Conservation (phyloP, 2,329 filamentous ascomycete species). For the Diplodia intermedia region DNA sequence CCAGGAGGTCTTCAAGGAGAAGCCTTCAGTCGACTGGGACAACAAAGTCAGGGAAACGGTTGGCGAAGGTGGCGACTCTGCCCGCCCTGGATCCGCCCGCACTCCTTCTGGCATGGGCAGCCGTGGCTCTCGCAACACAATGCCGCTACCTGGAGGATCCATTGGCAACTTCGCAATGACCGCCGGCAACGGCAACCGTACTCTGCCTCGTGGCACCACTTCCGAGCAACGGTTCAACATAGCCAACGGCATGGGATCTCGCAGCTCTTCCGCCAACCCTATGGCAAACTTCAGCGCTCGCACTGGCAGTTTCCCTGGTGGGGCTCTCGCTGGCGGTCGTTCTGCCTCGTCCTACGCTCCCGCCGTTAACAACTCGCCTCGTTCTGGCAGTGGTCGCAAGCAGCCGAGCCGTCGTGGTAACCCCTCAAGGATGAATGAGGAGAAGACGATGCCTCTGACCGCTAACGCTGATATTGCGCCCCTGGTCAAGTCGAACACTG, state of each 20-base stretch:
- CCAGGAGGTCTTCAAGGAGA: slow-evolving; percentile 94
- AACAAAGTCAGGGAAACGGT: slow-evolving; percentile 83
- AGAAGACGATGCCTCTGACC: slow-evolving; percentile 89
- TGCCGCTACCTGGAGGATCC: slow-evolving; percentile 38
- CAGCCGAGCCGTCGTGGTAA: slow-evolving; percentile 59
- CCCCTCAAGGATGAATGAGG: slow-evolving; percentile 64
- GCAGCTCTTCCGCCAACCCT: slow-evolving; percentile 52
- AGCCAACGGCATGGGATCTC: slow-evolving; percentile 35
- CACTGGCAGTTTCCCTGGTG: slow-evolving; percentile 66
- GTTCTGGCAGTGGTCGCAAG: slow-evolving; percentile 68
- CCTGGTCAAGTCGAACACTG: slow-evolving; percentile 72
- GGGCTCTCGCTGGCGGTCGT: slow-evolving; percentile 63
- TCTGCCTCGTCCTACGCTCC: slow-evolving; percentile 65
- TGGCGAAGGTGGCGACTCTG: slow-evolving; percentile 77
- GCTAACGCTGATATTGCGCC: slow-evolving; percentile 81
- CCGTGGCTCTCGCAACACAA: slow-evolving; percentile 50
- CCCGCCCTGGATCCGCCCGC: slow-evolving; percentile 68
- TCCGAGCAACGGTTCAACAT: slow-evolving; percentile 73
- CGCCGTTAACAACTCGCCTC: slow-evolving; percentile 72
- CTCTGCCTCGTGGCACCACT: slow-evolving; percentile 76
- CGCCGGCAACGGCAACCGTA: slow-evolving; percentile 49
- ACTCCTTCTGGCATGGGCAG: slow-evolving; percentile 55
- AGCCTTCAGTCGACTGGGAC: slow-evolving; percentile 93
- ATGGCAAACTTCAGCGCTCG: slow-evolving; percentile 67
- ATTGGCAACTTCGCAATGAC: slow-evolving; percentile 73